phyloP scores from a whole-genome alignment of 2,329 filamentous ascomycete species.

The Epichloe uncinata region DNA sequence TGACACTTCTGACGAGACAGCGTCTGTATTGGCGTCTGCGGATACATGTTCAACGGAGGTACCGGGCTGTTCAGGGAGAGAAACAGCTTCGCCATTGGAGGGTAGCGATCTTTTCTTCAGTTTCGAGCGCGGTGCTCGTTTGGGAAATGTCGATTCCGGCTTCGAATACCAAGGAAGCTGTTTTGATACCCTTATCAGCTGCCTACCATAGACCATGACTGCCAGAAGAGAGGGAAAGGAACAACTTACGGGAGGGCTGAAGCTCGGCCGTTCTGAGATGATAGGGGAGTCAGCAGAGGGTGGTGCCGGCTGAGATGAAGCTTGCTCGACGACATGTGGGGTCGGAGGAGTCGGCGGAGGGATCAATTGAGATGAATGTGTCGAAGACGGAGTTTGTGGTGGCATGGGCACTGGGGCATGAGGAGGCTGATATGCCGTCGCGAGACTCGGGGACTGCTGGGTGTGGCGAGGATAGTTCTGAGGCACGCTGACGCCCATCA shows the following conservation, averaged over 20 bases:
- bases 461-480: constrained; percentile 35
- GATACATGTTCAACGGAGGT: constrained; percentile 12
- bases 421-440: constrained; percentile 44
- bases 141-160: constrained; percentile 38
- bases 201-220: neutral
- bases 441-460: constrained; percentile 39
- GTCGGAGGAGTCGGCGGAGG: constrained; percentile 34
- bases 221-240: neutral
- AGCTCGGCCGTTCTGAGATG: constrained; percentile 18
- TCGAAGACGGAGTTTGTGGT: constrained; percentile 40
- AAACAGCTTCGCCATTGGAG: constrained; percentile 25
- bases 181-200: neutral
- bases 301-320: constrained; percentile 8
- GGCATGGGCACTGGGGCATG: constrained; percentile 27
- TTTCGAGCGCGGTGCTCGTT: constrained; percentile 22
- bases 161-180: constrained; percentile 46
- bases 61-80: constrained; percentile 29
- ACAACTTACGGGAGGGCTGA: constrained; percentile 37
- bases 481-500: constrained; percentile 32
- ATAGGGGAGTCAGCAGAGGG: constrained; percentile 2
- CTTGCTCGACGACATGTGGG: constrained; percentile 24
- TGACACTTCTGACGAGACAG: constrained; percentile 1
- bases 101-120: constrained; percentile 29
- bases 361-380: constrained; percentile 30
- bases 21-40: neutral